Conservation (phyloP, 805 yeast species). For the Spathaspora gorwiae region DNA sequence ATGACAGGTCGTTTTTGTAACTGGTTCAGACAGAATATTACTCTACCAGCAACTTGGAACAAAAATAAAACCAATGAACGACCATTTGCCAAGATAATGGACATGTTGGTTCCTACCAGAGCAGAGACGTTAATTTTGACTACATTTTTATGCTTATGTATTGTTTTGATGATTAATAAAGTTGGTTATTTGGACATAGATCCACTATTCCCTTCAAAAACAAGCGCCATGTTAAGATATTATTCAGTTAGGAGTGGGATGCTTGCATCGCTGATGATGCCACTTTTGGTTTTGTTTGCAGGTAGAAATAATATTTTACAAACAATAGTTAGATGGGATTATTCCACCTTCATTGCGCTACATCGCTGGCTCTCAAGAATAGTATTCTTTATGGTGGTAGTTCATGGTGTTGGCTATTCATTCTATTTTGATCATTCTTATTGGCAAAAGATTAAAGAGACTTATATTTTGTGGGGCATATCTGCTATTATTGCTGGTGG, state of each 20-base stretch:
- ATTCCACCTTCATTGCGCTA: conserved; percentile 22
- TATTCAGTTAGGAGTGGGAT: conserved; percentile 37
- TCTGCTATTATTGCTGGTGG: conserved; percentile 32
- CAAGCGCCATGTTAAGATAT: conserved; percentile 34
- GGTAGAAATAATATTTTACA: conserved; percentile 36
- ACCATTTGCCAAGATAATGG: conserved; percentile 16
- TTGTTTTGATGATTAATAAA: conserved; percentile 19
- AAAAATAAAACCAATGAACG: conserved; percentile 23
- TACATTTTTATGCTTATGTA: conserved; percentile 26
- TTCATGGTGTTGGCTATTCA: conserved; percentile 23
- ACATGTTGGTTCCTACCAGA: conserved; percentile 38
- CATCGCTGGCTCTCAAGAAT: conserved; percentile 28
- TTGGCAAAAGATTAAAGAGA: neutral
- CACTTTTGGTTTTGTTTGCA: conserved; percentile 29
- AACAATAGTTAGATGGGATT: conserved; percentile 36
- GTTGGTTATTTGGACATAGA: conserved; percentile 25
- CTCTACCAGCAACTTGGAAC: conserved; percentile 37
- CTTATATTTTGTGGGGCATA: conserved; percentile 21
- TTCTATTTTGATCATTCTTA: conserved; percentile 11
- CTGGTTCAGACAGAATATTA: conserved; percentile 26
- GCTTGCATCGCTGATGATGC: conserved; percentile 24
- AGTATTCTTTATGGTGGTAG: conserved; percentile 15
- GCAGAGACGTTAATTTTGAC: conserved; percentile 29
- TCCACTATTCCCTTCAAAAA: conserved; percentile 30
- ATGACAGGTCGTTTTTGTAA: conserved; percentile 28